Evolutionary conservation across 179 eudicot species (phyloP).

Genomic region (Drosera spatulata): DNA sequence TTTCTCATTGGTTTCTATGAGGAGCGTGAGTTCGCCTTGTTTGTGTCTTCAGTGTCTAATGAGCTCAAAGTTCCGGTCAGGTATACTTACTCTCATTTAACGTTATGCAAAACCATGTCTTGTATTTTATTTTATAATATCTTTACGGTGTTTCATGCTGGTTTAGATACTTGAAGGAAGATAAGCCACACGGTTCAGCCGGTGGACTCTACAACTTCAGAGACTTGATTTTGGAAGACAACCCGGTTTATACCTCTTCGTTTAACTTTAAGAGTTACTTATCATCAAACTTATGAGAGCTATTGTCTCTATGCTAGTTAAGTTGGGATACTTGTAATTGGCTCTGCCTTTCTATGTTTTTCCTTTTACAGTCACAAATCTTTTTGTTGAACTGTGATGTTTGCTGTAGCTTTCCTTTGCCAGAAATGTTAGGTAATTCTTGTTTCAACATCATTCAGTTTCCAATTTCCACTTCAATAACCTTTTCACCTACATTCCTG

Average conservation of each 20-base stretch:
- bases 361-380: slow-evolving; percentile 41
- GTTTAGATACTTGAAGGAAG: slow-evolving; percentile 23
- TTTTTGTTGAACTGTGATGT: slow-evolving; percentile 75
- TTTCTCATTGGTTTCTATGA: slow-evolving; percentile 50
- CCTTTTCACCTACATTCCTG: not conserved
- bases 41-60: slow-evolving; percentile 77
- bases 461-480: not conserved
- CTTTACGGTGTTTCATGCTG: not conserved
- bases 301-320: not conserved
- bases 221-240: slow-evolving; percentile 82
- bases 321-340: not conserved
- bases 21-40: slow-evolving; percentile 65
- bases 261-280: slow-evolving; percentile 1
- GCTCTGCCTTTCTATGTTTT: not conserved
- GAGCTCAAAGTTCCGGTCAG: slow-evolving; percentile 85
- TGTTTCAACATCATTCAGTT: not conserved
- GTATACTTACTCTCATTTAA: too few relatives aligned
- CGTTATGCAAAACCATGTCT: not conserved
- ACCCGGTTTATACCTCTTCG: slow-evolving; percentile 29
- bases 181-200: slow-evolving; percentile 59
- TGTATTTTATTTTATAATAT: not conserved
- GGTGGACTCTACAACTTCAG: slow-evolving; percentile 75
- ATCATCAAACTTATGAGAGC: not conserved
- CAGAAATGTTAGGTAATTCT: slow-evolving; percentile 67
- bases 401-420: slow-evolving; percentile 76